Evolutionary conservation across 768 basidiomycete species (phyloP), one percentile per base, ranked within the genome.

Genomic region (Cystobasidium ongulense): DNA sequence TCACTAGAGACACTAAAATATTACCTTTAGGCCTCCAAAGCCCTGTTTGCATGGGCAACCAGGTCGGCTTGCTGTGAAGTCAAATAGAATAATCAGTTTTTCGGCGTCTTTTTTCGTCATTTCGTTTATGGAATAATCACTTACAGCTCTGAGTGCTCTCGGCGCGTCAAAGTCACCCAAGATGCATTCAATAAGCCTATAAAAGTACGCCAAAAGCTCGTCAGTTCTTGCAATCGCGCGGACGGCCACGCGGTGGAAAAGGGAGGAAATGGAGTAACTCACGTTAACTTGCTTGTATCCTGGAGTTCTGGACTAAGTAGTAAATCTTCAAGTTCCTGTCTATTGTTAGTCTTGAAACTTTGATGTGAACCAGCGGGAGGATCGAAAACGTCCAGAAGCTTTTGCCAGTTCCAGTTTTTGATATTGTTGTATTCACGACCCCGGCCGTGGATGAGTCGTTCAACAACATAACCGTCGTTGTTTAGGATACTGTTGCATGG

Each of bases 391-490:
- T 38, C 29, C 13, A 71, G 13, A 18, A 71, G 3, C 31, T 54
- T 35, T 18, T 71, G 52, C 68, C 68, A 71, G 27, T 59, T 54
- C 68, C 68, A 71, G 29, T 29, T 29, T 53, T 67, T 23, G 31
- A 67, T 67, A 25, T 67, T 52, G 35, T 67, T 67, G 65, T 67
- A 67, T 31, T 67, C 46, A 10, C 46, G 38, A 17, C 54, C 68
- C 11, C 29, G 33, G 25, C 68, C 68, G 53, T 71, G 68, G 17
- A 71, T 71, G 7, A 71, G 31, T 36, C 68, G 7, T 53, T 71
- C 68, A n/a, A 71, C 68, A 23, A 59, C 54, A 54, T 71, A 71
- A 2, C 68, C 65, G 27, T 71, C 52, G 36, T 57, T 71, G n/a
- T 54, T 61, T 15, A 71, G 52, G 15, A 71, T 43, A 53, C 38